phyloP scores from a whole-genome alignment of 2,329 filamentous ascomycete species.

The Graphilbum ipis-grandicollis region DNA sequence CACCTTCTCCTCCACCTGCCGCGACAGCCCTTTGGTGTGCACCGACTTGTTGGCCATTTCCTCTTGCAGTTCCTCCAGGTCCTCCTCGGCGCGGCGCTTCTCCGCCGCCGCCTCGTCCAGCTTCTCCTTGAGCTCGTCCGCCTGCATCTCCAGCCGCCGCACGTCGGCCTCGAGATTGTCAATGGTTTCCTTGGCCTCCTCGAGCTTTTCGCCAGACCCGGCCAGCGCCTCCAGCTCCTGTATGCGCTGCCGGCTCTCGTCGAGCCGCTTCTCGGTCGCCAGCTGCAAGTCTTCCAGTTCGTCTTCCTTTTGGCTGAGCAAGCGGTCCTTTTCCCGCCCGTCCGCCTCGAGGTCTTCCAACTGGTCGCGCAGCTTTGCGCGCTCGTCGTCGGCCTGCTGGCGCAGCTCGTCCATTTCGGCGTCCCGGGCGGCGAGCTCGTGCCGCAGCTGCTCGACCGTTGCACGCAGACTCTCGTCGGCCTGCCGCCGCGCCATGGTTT shows the following conservation, averaged over 20 bases:
- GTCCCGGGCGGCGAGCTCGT: constrained; percentile 38
- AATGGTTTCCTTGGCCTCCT: constrained; percentile 40
- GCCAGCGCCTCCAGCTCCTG: constrained; percentile 41
- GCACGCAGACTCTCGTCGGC: constrained; percentile 50
- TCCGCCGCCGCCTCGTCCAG: constrained; percentile 34
- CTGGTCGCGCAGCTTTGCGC: constrained; percentile 53
- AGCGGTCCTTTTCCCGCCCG: constrained; percentile 56
- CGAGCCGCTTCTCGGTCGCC: constrained; percentile 39
- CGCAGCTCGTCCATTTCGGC: constrained; percentile 43
- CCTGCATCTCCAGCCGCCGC: constrained; percentile 33
- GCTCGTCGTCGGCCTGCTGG: constrained; percentile 37
- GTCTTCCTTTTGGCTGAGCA: constrained; percentile 58
- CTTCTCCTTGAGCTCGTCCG: constrained; percentile 36
- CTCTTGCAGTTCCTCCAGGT: constrained; percentile 51
- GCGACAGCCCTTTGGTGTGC: constrained; percentile 54
- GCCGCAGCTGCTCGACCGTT: constrained; percentile 40
- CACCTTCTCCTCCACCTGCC: constrained; percentile 58
- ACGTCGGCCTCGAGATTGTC: constrained; percentile 38
- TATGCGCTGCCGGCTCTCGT: constrained; percentile 31
- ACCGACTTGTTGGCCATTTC: constrained; percentile 68
- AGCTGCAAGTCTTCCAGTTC: constrained; percentile 36
- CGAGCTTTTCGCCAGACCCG: constrained; percentile 30
- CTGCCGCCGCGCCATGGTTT: constrained; percentile 62
- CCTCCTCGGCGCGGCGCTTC: constrained; percentile 37
- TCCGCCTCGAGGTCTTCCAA: constrained; percentile 62